phyloP scores from a whole-genome alignment of 164 flowering plant genomes.

The Liriodendron chinense region DNA sequence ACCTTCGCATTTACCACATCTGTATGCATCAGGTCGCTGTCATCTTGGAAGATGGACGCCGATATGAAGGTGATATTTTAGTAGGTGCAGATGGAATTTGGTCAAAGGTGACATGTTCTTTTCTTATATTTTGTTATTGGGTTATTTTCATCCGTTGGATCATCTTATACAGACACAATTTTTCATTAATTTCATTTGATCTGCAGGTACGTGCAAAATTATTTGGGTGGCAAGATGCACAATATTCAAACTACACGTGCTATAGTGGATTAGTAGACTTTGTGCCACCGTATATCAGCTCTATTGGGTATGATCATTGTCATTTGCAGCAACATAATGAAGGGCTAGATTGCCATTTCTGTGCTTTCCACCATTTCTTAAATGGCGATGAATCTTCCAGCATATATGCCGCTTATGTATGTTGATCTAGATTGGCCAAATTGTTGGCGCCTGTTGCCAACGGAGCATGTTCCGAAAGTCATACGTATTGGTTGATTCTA shows the following conservation, averaged over 20 bases:
- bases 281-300: constrained; percentile 29
- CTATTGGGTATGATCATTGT: constrained; percentile 27
- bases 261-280: constrained; percentile 32
- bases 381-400: not conserved
- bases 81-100: constrained; percentile 44
- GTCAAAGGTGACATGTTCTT: constrained; percentile 24
- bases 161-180: not conserved
- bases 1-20: not conserved
- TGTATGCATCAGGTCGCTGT: constrained; percentile 24
- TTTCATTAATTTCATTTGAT: not conserved
- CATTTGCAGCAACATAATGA: not conserved
- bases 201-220: constrained; percentile 29
- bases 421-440: not conserved
- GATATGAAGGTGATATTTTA: constrained; percentile 32
- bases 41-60: constrained; percentile 26
- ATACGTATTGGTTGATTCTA: too few relatives aligned
- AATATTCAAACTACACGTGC: constrained; percentile 35
- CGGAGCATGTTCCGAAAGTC: too few relatives aligned
- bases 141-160: not conserved
- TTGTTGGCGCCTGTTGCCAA: too few relatives aligned
- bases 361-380: not conserved
- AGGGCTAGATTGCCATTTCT: not conserved
- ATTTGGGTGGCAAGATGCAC: constrained; percentile 27
- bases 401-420: not conserved
- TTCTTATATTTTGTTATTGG: not conserved